These are phyloP conservation scores for Pseudocohnilembus persalinus DNA, from an alignment of 169 alveolate species.

Conservation along the genomic window DNA sequence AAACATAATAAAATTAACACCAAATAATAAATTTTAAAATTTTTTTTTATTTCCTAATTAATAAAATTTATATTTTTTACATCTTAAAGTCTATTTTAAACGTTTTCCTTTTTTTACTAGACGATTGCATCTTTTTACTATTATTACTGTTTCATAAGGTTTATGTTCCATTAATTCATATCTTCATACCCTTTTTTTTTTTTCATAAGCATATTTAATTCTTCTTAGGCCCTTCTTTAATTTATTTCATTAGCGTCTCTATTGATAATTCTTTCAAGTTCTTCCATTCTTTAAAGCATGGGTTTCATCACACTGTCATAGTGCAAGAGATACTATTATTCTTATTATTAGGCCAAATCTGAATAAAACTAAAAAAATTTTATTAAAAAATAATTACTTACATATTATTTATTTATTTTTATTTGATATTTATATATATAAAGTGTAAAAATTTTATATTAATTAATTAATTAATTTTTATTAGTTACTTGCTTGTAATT, in stretches of 20 bases:
- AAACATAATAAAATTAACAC: too few relatives aligned
- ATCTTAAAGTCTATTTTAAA: constrained; percentile 16
- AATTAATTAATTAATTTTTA: too few relatives aligned
- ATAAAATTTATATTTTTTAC: not conserved
- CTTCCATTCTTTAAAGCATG: not conserved
- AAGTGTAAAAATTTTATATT: not conserved
- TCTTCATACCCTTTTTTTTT: not conserved
- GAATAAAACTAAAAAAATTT: constrained; percentile 14
- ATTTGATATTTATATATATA: too few relatives aligned
- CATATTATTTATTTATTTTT: too few relatives aligned
- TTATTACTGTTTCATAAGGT: constrained; percentile 1
- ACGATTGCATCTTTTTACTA: not conserved
- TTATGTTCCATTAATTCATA: not conserved
- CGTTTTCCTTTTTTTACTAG: not conserved
- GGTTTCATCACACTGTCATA: constrained; percentile 15
- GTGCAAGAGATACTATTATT: constrained; percentile 4
- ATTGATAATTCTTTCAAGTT: constrained; percentile 8
- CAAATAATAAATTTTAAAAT: too few relatives aligned
- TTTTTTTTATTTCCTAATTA: not conserved
- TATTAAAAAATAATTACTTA: too few relatives aligned
- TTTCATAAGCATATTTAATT: constrained; percentile 2
- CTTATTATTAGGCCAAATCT: constrained; percentile 8
- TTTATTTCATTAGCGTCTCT: constrained; percentile 9
- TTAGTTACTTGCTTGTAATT: not conserved
- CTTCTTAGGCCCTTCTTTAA: not conserved